Evolutionary conservation across 1,284 basidiomycete genomes (phyloP).

Genomic region (Macrocystidia cucumis): DNA sequence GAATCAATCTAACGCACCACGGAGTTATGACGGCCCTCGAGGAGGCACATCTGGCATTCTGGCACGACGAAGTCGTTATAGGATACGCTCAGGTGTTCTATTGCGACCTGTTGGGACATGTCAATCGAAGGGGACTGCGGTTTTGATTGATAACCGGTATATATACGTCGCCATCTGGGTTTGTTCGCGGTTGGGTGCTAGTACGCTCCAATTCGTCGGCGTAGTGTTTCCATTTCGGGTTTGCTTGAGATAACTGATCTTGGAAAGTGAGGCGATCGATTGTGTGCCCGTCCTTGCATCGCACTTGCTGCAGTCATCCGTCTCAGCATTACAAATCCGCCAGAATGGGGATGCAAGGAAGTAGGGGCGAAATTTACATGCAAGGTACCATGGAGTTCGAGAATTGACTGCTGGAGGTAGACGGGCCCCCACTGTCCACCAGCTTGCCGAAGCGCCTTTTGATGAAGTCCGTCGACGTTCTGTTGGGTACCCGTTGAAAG

Average conservation of each 20-base stretch:
- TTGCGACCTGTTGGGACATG: constrained; percentile 50
- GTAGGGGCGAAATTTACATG: constrained; percentile 43
- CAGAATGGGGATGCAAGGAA: constrained; percentile 8
- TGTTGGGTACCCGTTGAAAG: constrained; percentile 13
- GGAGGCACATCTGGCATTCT: constrained; percentile 57
- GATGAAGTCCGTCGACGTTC: constrained; percentile 90
- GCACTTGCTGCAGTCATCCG: constrained; percentile 56
- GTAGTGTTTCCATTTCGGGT: constrained; percentile 76
- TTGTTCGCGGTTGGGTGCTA: constrained; percentile 65
- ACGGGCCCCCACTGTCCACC: constrained; percentile 28
- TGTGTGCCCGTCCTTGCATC: constrained; percentile 65
- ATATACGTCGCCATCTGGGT: constrained; percentile 87
- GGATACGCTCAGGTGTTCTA: constrained; percentile 59
- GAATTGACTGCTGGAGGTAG: constrained; percentile 38
- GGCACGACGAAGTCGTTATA: constrained; percentile 79
- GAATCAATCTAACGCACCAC: constrained; percentile 31
- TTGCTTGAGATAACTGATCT: constrained; percentile 58
- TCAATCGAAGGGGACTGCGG: not conserved
- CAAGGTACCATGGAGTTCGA: constrained; percentile 87
- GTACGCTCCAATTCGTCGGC: constrained; percentile 60
- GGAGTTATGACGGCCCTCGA: constrained; percentile 43
- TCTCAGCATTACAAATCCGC: constrained; percentile 2
- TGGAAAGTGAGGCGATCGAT: constrained; percentile 71
- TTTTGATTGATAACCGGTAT: not conserved
- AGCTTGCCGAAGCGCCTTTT: constrained; percentile 50